phyloP scores from a whole-genome alignment of 1,284 basidiomycete genomes.

The Uromyces viciae-fabae region DNA sequence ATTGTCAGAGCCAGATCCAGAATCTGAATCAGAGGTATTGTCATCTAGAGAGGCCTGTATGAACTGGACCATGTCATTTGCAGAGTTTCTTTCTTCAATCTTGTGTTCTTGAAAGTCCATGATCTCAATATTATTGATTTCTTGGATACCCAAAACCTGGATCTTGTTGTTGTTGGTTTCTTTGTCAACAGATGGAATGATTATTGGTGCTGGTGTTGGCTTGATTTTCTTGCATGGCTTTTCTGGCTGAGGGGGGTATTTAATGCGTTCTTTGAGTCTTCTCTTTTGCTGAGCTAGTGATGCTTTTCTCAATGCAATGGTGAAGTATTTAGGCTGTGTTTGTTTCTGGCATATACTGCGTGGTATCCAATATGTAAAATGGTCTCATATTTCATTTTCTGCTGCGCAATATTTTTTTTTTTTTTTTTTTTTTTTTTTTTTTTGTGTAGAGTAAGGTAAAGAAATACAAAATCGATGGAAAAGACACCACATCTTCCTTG shows the following conservation, averaged over 20 bases:
- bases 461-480: no score
- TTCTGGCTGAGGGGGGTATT: background rate
- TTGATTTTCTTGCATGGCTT: no score
- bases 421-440: no score
- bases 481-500: no score
- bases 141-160: background rate
- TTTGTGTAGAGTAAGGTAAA: no score
- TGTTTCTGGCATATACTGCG: no score
- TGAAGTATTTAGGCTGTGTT: background rate
- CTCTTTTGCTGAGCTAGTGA: background rate
- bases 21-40: background rate
- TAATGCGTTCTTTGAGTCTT: background rate
- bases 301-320: background rate
- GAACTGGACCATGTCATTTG: background rate
- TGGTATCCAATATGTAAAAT: no score
- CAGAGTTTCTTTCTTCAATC: constrained; percentile 2
- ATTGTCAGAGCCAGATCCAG: background rate
- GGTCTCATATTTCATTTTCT: no score
- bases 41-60: background rate
- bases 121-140: background rate
- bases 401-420: no score
- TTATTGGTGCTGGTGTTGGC: no score
- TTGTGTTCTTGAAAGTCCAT: background rate
- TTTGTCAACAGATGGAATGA: no score
- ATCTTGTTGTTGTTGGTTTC: background rate